A percentile compares a stretch with the other conserved stretches of the same genome.
These are phyloP conservation scores for Diaporthe longicolla DNA, from an alignment of 2,329 filamentous ascomycete species.

Conservation along the genomic window DNA sequence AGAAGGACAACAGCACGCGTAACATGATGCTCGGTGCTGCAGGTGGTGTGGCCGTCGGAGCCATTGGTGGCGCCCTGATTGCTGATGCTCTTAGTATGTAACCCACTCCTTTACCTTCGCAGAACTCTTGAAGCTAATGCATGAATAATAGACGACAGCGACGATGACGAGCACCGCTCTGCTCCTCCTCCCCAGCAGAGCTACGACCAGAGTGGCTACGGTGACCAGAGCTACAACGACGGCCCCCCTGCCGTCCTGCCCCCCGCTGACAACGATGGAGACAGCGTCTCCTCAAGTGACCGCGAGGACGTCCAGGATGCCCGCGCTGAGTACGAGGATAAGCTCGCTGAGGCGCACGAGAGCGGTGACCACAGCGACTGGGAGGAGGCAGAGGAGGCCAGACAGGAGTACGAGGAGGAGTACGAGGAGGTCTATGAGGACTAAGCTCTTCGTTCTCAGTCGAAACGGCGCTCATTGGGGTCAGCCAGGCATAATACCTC, in stretches of 20 bases:
- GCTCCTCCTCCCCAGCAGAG: conserved; percentile 36
- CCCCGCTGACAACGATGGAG: conserved; percentile 56
- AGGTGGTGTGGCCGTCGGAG: conserved; percentile 71
- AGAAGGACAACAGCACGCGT: conserved; percentile 63
- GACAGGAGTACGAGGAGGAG: conserved; percentile 65
- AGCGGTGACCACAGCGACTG: conserved; percentile 65
- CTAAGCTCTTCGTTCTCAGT: neutral
- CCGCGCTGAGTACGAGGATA: conserved; percentile 60
- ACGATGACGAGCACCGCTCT: conserved; percentile 42
- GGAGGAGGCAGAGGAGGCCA: conserved; percentile 66
- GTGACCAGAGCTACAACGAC: conserved; percentile 42
- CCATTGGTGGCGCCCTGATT: conserved; percentile 70
- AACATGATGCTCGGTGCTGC: conserved; percentile 71
- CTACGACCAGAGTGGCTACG: conserved; percentile 43
- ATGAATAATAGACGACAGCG: conserved; percentile 43
- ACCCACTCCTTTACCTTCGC: neutral
- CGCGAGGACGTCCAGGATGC: conserved; percentile 59
- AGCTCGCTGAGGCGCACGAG: conserved; percentile 55
- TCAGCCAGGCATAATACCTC: neutral
- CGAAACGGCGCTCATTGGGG: neutral
- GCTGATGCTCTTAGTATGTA: conserved; percentile 66
- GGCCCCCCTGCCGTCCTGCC: conserved; percentile 55
- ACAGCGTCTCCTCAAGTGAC: conserved; percentile 59
- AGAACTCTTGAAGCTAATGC: conserved; percentile 44
- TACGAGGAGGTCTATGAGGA: conserved; percentile 61